These are phyloP conservation scores for Sarocladium kiliense DNA, from an alignment of 2,329 filamentous ascomycete species.

Conservation along the genomic window DNA sequence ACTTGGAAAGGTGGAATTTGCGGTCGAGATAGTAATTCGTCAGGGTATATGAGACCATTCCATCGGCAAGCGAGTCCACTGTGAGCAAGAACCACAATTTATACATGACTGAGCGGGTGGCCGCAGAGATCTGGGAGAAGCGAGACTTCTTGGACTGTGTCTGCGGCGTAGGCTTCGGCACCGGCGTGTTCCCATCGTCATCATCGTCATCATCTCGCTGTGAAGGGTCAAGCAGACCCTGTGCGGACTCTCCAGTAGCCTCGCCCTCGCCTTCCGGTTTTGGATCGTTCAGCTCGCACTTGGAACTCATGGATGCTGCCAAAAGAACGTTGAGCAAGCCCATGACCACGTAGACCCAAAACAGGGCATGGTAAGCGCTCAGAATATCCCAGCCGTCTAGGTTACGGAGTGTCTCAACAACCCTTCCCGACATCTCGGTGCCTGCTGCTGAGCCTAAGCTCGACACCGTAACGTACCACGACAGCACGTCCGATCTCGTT, in stretches of 20 bases:
- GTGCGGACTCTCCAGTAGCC: slow-evolving; percentile 12
- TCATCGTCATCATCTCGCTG: slow-evolving; percentile 13
- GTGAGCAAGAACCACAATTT: slow-evolving; percentile 61
- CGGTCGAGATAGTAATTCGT: slow-evolving; percentile 54
- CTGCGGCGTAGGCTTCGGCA: neutral
- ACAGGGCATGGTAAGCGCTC: slow-evolving; percentile 51
- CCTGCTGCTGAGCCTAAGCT: slow-evolving; percentile 51
- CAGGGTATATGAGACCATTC: slow-evolving; percentile 55
- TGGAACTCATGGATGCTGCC: slow-evolving; percentile 39
- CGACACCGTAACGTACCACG: slow-evolving; percentile 58
- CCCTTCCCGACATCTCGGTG: slow-evolving; percentile 45
- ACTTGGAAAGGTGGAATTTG: slow-evolving; percentile 51
- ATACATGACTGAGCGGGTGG: slow-evolving; percentile 55
- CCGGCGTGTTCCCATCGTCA: slow-evolving; percentile 10
- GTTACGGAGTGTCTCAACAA: slow-evolving; percentile 42
- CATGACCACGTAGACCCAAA: slow-evolving; percentile 54
- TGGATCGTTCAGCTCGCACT: slow-evolving; percentile 41
- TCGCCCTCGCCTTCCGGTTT: slow-evolving; percentile 15
- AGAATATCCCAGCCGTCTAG: slow-evolving; percentile 42
- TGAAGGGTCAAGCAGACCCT: slow-evolving; percentile 20
- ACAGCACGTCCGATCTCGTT: slow-evolving; percentile 56
- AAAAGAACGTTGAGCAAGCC: slow-evolving; percentile 45
- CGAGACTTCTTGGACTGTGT: slow-evolving; percentile 25
- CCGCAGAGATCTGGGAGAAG: slow-evolving; percentile 50
- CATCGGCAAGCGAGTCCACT: slow-evolving; percentile 60